Conservation (phyloP, 2,329 filamentous ascomycete species). For the Fusarium multiceps region DNA sequence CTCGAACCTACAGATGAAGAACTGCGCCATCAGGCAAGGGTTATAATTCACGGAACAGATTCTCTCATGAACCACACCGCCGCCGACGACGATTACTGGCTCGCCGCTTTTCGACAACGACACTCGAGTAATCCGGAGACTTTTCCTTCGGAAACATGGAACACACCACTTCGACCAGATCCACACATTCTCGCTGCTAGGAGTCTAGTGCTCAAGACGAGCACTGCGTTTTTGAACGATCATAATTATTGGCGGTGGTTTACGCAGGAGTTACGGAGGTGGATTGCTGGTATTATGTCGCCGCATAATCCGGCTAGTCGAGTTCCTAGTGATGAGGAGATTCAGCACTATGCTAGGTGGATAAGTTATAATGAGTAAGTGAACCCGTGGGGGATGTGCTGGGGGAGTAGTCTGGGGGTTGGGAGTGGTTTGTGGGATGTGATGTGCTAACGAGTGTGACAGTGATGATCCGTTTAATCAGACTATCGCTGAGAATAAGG, state of each 20-base stretch:
- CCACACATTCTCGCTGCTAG: slow-evolving; percentile 22
- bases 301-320: slow-evolving; percentile 41
- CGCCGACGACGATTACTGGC: slow-evolving; percentile 42
- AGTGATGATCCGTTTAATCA: slow-evolving; percentile 46
- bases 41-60: slow-evolving; percentile 38
- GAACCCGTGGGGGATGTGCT: too few species aligned
- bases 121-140: slow-evolving; percentile 26
- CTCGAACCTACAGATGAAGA: slow-evolving; percentile 35
- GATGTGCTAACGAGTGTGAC: slow-evolving; percentile 6
- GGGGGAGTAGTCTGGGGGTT: too few species aligned
- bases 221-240: slow-evolving; percentile 40
- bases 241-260: slow-evolving; percentile 43
- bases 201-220: slow-evolving; percentile 28
- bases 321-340: slow-evolving; percentile 41
- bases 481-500: slow-evolving; percentile 42
- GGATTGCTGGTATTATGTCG: slow-evolving; percentile 44
- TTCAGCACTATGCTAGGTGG: slow-evolving; percentile 46
- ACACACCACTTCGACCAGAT: background rate
- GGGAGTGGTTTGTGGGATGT: too few species aligned
- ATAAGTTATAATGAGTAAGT: slow-evolving; percentile 45
- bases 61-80: slow-evolving; percentile 33
- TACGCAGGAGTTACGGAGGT: slow-evolving; percentile 37
- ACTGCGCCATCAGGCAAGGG: slow-evolving; percentile 34
- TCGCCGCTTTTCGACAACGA: slow-evolving; percentile 35
- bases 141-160: background rate